Conservation (phyloP, 2,329 filamentous ascomycete species). For the Diaporthe sp. region DNA sequence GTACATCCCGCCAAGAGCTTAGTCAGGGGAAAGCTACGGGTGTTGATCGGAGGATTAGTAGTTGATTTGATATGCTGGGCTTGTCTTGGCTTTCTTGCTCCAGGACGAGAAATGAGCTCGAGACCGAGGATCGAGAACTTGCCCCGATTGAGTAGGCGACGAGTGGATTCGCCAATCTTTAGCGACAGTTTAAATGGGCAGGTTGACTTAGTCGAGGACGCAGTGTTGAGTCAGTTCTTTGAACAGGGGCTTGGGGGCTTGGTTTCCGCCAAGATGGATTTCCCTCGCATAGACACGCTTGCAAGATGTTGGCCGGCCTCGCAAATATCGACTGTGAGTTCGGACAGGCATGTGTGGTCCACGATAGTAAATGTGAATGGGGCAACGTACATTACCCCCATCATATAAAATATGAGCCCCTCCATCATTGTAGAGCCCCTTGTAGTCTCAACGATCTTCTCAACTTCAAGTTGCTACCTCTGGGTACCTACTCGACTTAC, state of each 20-base stretch:
- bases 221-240: neutral
- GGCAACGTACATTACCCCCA: neutral
- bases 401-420: neutral
- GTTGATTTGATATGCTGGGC: neutral
- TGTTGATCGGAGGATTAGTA: neutral
- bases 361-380: neutral
- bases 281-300: neutral
- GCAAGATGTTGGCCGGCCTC: neutral
- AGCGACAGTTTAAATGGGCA: neutral
- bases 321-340: neutral
- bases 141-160: neutral
- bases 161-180: neutral
- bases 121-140: neutral
- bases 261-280: neutral
- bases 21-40: constrained; percentile 11
- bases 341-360: neutral
- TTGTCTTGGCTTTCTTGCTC: constrained; percentile 9
- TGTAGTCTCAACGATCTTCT: too few species aligned
- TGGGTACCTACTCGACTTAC: neutral
- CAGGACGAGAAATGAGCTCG: neutral
- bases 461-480: neutral
- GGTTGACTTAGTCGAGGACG: neutral
- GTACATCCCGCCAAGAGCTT: neutral
- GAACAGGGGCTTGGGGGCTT: neutral
- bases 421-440: neutral